Percentiles rank a stretch among this genome's conserved stretches.
Conservation (phyloP, 139 green algal species). For the Spirogloea muscicola region DNA sequence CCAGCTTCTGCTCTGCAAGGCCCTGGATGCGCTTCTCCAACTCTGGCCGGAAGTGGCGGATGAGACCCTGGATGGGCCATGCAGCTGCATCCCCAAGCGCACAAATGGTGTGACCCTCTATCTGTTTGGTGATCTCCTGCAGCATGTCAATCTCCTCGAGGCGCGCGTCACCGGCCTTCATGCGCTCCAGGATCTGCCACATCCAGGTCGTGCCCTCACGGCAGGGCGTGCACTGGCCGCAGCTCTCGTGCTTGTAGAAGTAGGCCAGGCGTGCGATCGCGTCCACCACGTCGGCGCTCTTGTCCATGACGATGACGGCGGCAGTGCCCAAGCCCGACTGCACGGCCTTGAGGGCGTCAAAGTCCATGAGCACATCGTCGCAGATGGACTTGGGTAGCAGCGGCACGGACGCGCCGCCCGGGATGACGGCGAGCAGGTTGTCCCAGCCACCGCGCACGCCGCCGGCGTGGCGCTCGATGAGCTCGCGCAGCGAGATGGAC, state of each 20-base stretch:
- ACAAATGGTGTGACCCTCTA: slow-evolving; percentile 95
- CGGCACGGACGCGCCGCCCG: slow-evolving; percentile 89
- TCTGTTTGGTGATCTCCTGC: slow-evolving; percentile 94
- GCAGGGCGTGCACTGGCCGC: slow-evolving; percentile 97
- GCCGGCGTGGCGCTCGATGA: slow-evolving; percentile 92
- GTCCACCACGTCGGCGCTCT: slow-evolving; percentile 93
- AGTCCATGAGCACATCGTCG: slow-evolving; percentile 96
- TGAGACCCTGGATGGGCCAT: slow-evolving; percentile 93
- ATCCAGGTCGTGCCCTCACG: slow-evolving; percentile 91
- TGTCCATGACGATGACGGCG: slow-evolving; percentile 99
- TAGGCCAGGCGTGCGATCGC: slow-evolving; percentile 90
- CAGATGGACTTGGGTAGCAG: slow-evolving; percentile 82
- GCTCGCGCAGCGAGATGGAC: slow-evolving; percentile 88
- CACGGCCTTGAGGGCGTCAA: slow-evolving; percentile 88
- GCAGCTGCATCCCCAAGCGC: slow-evolving; percentile 93
- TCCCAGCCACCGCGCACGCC: slow-evolving; percentile 95
- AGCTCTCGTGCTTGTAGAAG: slow-evolving; percentile 99
- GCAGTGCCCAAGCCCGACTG: slow-evolving; percentile 88
- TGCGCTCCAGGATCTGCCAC: slow-evolving; percentile 55
- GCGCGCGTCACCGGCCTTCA: slow-evolving; percentile 65
- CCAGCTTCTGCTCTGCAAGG: no score
- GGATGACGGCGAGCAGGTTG: slow-evolving; percentile 97
- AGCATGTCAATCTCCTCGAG: slow-evolving; percentile 99
- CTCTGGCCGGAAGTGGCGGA: slow-evolving; percentile 89
- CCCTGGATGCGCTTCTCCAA: slow-evolving; percentile 68